Evolutionary conservation across 2,329 filamentous ascomycete species (phyloP).

Genomic region (Penicillium fuscoglaucum): DNA sequence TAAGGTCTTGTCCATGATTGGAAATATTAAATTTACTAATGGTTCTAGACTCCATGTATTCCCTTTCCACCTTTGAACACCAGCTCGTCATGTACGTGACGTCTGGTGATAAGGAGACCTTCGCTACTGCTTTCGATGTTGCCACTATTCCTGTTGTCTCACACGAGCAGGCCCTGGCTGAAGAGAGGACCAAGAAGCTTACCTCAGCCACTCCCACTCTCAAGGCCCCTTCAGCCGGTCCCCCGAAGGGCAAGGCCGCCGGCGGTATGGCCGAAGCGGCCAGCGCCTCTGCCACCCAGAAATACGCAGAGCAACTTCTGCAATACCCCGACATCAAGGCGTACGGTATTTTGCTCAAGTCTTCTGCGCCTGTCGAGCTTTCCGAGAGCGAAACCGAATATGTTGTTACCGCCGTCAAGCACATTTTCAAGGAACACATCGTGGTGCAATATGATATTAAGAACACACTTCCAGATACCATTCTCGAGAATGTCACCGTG

Average conservation of each 20-base stretch:
- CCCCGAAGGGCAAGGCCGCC: slow-evolving; percentile 67
- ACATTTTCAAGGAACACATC: slow-evolving; percentile 95
- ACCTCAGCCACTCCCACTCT: slow-evolving; percentile 88
- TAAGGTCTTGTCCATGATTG: slow-evolving; percentile 42
- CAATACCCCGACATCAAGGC: slow-evolving; percentile 87
- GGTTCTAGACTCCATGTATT: slow-evolving; percentile 82
- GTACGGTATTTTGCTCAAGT: slow-evolving; percentile 90
- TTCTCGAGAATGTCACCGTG: slow-evolving; percentile 86
- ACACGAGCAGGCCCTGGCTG: slow-evolving; percentile 90
- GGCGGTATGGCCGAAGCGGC: slow-evolving; percentile 70
- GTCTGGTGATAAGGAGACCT: slow-evolving; percentile 82
- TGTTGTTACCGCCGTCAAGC: slow-evolving; percentile 89
- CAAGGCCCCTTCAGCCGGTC: slow-evolving; percentile 83
- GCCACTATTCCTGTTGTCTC: slow-evolving; percentile 89
- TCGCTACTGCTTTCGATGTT: slow-evolving; percentile 84
- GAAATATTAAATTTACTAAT: slow-evolving; percentile 22
- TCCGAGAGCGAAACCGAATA: slow-evolving; percentile 98
- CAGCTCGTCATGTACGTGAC: slow-evolving; percentile 98
- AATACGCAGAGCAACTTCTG: slow-evolving; percentile 83
- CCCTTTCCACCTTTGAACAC: slow-evolving; percentile 90
- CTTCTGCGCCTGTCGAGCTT: slow-evolving; percentile 78
- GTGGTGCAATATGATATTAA: slow-evolving; percentile 97
- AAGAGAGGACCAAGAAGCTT: slow-evolving; percentile 96
- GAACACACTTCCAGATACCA: slow-evolving; percentile 89
- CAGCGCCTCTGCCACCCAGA: slow-evolving; percentile 77